phyloP scores from a whole-genome alignment of 441 rosid genomes.

The Eruca vesicaria region DNA sequence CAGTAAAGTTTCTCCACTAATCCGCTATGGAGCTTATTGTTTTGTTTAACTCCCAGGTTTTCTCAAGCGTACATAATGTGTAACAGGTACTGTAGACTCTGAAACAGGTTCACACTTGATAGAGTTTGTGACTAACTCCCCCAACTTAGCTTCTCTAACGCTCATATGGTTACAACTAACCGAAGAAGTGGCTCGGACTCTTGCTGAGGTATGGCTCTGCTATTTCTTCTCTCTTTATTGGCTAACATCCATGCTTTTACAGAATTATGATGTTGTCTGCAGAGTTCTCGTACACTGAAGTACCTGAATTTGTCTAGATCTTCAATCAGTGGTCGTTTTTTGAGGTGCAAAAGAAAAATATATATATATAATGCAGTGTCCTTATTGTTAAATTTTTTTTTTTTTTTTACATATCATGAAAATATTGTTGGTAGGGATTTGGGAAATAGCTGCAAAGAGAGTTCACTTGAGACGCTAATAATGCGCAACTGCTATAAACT shows the following conservation, averaged over 20 bases:
- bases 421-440: conserved; percentile 16
- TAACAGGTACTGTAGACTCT: conserved; percentile 7
- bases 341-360: conserved; percentile 22
- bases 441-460: conserved; percentile 14
- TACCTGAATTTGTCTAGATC: conserved; percentile 31
- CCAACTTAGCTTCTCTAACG: conserved; percentile 25
- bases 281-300: conserved; percentile 22
- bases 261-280: conserved; percentile 4
- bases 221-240: conserved; percentile 8
- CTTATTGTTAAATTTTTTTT: not conserved
- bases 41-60: not conserved
- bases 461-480: conserved; percentile 29
- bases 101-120: conserved; percentile 14
- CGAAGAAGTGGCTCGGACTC: not conserved
- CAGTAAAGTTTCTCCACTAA: conserved; percentile 8
- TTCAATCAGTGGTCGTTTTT: conserved; percentile 22
- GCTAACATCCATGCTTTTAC: not conserved
- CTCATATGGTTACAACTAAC: conserved; percentile 25
- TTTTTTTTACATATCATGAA: not conserved
- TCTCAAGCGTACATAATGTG: not conserved
- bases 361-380: not conserved
- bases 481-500: conserved; percentile 25
- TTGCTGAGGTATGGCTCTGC: conserved; percentile 20
- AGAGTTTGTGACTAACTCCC: conserved; percentile 22
- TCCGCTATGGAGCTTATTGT: not conserved